Evolutionary conservation across 345 rosid species (phyloP).

Genomic region (Arabis hirsuta): DNA sequence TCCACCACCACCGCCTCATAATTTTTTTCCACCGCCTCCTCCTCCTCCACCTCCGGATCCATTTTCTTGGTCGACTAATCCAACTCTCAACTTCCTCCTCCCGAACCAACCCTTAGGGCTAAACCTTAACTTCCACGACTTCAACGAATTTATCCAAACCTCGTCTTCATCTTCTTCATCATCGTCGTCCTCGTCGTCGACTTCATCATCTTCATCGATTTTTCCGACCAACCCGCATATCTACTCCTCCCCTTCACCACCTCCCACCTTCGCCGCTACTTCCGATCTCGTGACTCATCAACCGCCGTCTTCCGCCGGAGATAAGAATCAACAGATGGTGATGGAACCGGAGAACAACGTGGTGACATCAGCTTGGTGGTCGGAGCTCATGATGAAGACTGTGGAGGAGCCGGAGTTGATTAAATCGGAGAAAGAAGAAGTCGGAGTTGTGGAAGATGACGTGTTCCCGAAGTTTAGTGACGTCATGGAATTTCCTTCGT

Average conservation of each 20-base stretch:
- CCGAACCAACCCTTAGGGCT: constrained; percentile 76
- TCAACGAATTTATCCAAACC: constrained; percentile 62
- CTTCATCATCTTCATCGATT: constrained; percentile 62
- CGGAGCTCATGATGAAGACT: constrained; percentile 39
- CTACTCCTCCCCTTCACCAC: constrained; percentile 40
- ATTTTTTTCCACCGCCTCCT: constrained; percentile 42
- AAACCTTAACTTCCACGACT: constrained; percentile 84
- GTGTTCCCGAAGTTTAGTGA: constrained; percentile 67
- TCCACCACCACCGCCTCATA: constrained; percentile 52
- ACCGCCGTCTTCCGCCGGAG: constrained; percentile 30
- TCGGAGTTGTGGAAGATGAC: constrained; percentile 49
- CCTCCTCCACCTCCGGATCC: constrained; percentile 49
- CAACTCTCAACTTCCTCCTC: constrained; percentile 53
- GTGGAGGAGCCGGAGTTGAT: constrained; percentile 35
- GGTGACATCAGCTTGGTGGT: constrained; percentile 50
- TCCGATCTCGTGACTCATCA: constrained; percentile 15
- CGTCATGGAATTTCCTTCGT: constrained; percentile 82
- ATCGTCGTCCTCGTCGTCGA: constrained; percentile 56
- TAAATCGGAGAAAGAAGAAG: constrained; percentile 67
- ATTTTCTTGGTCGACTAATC: constrained; percentile 47
- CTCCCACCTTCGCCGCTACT: constrained; percentile 29
- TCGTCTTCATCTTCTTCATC: constrained; percentile 52
- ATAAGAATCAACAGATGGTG: constrained; percentile 32
- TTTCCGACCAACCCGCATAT: constrained; percentile 32
- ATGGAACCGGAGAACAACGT: constrained; percentile 39